These are phyloP conservation scores for Chlamydomonas reinhardtii DNA, from an alignment of 163 green algal species.

Conservation along the genomic window DNA sequence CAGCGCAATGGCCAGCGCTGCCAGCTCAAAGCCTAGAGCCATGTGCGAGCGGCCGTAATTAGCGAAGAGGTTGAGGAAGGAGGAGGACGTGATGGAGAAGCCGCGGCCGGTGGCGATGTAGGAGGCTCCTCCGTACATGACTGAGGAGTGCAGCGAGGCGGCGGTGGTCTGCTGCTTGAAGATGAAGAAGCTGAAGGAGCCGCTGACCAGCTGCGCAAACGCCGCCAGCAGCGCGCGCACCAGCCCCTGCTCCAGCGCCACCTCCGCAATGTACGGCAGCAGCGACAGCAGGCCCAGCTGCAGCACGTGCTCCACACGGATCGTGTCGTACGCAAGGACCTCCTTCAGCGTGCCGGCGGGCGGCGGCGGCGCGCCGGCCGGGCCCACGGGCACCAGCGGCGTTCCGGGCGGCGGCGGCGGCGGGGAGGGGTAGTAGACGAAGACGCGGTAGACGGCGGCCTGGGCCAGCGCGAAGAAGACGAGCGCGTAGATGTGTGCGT, in stretches of 20 bases:
- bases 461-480: conserved; percentile 53
- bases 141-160: conserved; percentile 51
- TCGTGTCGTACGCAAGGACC: conserved; percentile 34
- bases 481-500: conserved; percentile 50
- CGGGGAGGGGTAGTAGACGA: conserved; percentile 26
- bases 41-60: conserved; percentile 82
- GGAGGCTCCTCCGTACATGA: conserved; percentile 81
- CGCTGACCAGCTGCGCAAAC: conserved; percentile 33
- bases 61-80: conserved; percentile 72
- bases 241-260: conserved; percentile 52
- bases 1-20: conserved; percentile 71
- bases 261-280: conserved; percentile 55
- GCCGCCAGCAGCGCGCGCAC: conserved; percentile 7
- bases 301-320: conserved; percentile 48
- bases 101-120: conserved; percentile 84
- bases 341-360: not conserved
- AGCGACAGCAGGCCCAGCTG: conserved; percentile 59
- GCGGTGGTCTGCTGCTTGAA: conserved; percentile 59
- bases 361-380: not conserved
- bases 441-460: not conserved
- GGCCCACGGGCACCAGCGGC: not conserved
- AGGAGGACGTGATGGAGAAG: conserved; percentile 75
- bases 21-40: conserved; percentile 73
- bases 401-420: conserved; percentile 20
- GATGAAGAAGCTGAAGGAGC: conserved; percentile 55